phyloP scores from a whole-genome alignment of 768 basidiomycete species.

The Boletus pseudo-olivaceus region DNA sequence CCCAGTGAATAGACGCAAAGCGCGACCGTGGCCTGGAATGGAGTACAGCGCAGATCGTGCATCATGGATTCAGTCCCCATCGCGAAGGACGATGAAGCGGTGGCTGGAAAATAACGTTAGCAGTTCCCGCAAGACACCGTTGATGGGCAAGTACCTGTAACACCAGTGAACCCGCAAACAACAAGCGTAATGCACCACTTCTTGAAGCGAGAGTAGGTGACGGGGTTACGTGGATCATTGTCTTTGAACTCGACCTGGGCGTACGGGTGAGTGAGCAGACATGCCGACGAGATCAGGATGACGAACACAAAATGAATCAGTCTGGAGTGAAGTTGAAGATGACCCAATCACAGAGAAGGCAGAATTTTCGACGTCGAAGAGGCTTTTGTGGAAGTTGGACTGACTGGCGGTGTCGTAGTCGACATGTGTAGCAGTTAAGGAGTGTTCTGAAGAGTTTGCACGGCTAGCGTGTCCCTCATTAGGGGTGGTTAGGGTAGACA shows the following conservation, averaged over 20 bases:
- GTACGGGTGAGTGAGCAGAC: background rate
- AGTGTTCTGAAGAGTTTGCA: constrained; percentile 11
- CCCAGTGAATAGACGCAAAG: constrained; percentile 55
- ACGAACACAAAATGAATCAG: constrained; percentile 13
- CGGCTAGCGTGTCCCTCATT: constrained; percentile 6
- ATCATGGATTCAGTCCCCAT: constrained; percentile 57
- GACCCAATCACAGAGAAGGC: background rate
- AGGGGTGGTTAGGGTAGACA: constrained; percentile 14
- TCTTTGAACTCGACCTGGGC: constrained; percentile 36
- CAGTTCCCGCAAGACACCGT: background rate
- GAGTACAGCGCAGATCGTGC: constrained; percentile 39
- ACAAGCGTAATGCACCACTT: constrained; percentile 40
- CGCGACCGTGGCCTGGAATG: constrained; percentile 44
- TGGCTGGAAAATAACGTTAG: constrained; percentile 35
- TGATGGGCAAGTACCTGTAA: constrained; percentile 19
- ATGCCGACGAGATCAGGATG: background rate
- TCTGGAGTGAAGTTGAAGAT: constrained; percentile 3
- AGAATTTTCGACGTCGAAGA: constrained; percentile 11
- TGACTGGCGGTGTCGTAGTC: constrained; percentile 5
- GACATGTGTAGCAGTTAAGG: constrained; percentile 11
- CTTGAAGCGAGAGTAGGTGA: constrained; percentile 32
- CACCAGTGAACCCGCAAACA: constrained; percentile 30
- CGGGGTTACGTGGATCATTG: constrained; percentile 38
- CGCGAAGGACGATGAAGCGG: constrained; percentile 49
- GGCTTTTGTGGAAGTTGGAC: background rate